Base-by-base conservation (phyloP, 2,329 filamentous ascomycete genomes). In the Pseudohalonectria lignicola region DNA sequence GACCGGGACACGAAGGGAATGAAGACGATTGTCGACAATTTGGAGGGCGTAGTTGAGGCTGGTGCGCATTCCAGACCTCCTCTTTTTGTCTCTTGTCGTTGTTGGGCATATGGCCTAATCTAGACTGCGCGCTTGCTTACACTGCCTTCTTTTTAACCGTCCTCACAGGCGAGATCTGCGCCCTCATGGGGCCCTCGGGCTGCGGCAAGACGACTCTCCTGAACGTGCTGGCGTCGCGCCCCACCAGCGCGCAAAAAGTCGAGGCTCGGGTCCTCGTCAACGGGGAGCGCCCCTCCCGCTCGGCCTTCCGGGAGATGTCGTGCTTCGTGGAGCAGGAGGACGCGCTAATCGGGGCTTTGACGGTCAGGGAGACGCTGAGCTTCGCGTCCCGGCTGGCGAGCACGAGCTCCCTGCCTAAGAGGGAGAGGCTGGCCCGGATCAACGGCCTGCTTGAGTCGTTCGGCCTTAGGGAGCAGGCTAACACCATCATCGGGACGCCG, bases 241-340 rank as follows among this genome's bases (percentile, higher is more conserved):
- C 66, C 0, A 62, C 69, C 5, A 65, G 66, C 15, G 72, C 71
- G 10, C 64, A 73, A 1, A 69, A 70, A 3, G 66, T 75, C 2
- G 66, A 64, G 5, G 73, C 74, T 13, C 54, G 63, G 3, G 63
- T 77, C 12, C 65, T 72, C 39, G 66, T 85, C 46, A 87, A 92
- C 55, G 82, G 82, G 21, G 54, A 52, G 2, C 50, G 59, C 4
- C 60, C 76, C 4, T 67, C 75, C 1, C 57, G 64, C 7, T 54
- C 64, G 7, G 62, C 63, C 0, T 81, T 90, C 47, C 74, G 76
- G 15, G 66, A 73, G 34, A 66, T 90, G 36, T 81, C 74, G 39
- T 76, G 76, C 34, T 93, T 87, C 52, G 86, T 93, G 17, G 86
- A 94, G 62, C 86, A 94, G 56, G 85, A 93, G 46, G 86, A 94